Base-by-base conservation (phyloP, 176 grass and related monocot genomes). In the Sorghum bicolor region DNA sequence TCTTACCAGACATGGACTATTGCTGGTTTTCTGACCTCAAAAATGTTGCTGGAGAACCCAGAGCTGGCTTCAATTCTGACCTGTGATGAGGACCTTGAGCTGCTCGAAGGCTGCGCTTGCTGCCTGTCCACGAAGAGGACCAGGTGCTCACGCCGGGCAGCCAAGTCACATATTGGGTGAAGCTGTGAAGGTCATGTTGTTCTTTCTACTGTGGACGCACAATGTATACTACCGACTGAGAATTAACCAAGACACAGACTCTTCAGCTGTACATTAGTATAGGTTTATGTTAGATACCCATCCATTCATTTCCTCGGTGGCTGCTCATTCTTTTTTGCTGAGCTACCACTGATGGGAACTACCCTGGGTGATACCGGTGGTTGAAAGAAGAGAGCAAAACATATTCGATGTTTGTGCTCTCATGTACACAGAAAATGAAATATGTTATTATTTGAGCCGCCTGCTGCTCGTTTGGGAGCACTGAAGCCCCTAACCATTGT, bases 1-100 rank as follows among this genome's bases (percentile, higher is more conserved):
- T 90, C 94, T 60, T 92, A 96, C 78, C 96, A 99, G 81, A 99
- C 96, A 79, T 99, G 96, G 96, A 99, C 96, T 30, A 85, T 96
- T 70, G 96, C 96, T 53, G 93, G 96, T 55, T 94, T 99, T 72
- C 93, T 99, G 74, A 88, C 93, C 24, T 96, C 96, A 17, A 99
- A 99, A 77, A 85, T 96, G 77, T 68, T 99, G 34, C 70, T 99
- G 50, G 93, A 94, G 86, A 96, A 96, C 57, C 96, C 93, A 4
- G 93, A 93, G 82, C 83, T 99, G 85, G 96, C 96, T 69, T 94
- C 93, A 24, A 92, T 99, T 58, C 89, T 99, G 66, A 96, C 96
- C 69, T 99, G 92, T 24, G 96, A 96, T 24, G 96, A 99, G 87
- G 96, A 99, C 82, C 79, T 96, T 47, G 93, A 99, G 74, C 87